A percentile compares a stretch with the other conserved stretches of the same genome.
phyloP scores from a whole-genome alignment of 495 filamentous ascomycete species.

The Penicillium paxilli region DNA sequence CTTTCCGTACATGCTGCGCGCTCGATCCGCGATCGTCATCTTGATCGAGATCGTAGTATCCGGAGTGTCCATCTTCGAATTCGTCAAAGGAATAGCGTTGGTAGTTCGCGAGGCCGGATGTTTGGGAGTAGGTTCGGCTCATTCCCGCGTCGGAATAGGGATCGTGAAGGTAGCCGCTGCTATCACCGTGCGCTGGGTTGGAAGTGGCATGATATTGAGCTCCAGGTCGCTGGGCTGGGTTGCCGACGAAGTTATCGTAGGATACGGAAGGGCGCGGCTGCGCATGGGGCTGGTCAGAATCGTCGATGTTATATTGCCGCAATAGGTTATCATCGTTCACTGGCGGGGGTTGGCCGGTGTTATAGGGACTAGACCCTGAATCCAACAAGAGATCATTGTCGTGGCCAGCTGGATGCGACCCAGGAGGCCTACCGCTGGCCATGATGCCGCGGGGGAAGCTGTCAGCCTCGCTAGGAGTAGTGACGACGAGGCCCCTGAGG shows the following conservation, averaged over 20 bases:
- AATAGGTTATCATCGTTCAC: constrained; percentile 77
- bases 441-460: constrained; percentile 44
- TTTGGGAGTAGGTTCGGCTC: constrained; percentile 73
- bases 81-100: constrained; percentile 86
- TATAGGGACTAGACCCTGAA: constrained; percentile 68
- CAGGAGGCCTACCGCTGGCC: constrained; percentile 65
- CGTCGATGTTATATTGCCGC: constrained; percentile 65
- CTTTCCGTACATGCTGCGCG: constrained; percentile 52
- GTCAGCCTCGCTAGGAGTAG: constrained; percentile 38
- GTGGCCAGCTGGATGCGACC: constrained; percentile 58
- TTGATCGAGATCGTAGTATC: constrained; percentile 57
- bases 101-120: constrained; percentile 81
- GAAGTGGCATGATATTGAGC: constrained; percentile 22
- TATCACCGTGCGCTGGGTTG: constrained; percentile 27
- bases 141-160: constrained; percentile 48
- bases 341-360: constrained; percentile 66
- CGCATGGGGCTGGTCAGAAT: constrained; percentile 51
- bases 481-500: constrained; percentile 40
- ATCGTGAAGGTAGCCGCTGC: constrained; percentile 33
- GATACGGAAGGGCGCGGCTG: constrained; percentile 80
- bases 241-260: constrained; percentile 93
- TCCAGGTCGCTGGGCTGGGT: constrained; percentile 47
- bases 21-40: constrained; percentile 58
- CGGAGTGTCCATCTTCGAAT: constrained; percentile 73
- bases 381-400: constrained; percentile 74